A percentile compares a stretch with the other conserved stretches of the same genome.
Evolutionary conservation across 2,329 filamentous ascomycete genomes (phyloP).

Genomic region (Metarhizium anisopliae): DNA sequence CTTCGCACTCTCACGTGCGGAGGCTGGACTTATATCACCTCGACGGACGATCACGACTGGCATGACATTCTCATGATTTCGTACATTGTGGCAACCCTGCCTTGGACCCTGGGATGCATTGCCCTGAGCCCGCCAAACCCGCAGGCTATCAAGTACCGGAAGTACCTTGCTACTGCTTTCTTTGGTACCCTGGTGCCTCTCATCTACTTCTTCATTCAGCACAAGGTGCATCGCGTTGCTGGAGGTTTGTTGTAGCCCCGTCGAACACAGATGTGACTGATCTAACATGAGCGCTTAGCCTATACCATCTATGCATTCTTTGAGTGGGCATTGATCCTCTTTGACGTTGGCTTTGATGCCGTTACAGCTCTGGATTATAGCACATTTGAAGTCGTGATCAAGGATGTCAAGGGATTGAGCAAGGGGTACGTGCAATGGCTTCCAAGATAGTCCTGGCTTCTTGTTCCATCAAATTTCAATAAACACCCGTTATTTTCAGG

Average conservation of each 20-base stretch:
- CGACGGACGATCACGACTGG: slow-evolving; percentile 96
- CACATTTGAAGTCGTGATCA: slow-evolving; percentile 77
- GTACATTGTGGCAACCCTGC: slow-evolving; percentile 86
- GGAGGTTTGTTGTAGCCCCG: slow-evolving; percentile 58
- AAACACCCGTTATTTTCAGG: slow-evolving; percentile 18
- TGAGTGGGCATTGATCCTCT: slow-evolving; percentile 90
- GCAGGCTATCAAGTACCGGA: slow-evolving; percentile 77
- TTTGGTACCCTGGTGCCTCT: slow-evolving; percentile 85
- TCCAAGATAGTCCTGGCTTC: slow-evolving; percentile 60
- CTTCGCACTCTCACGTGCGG: slow-evolving; percentile 90
- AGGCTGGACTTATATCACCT: slow-evolving; percentile 97
- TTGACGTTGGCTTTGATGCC: slow-evolving; percentile 94
- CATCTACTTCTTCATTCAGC: slow-evolving; percentile 96
- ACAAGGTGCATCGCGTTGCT: slow-evolving; percentile 89
- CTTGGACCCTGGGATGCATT: slow-evolving; percentile 90
- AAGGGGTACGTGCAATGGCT: slow-evolving; percentile 99
- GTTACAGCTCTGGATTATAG: slow-evolving; percentile 89
- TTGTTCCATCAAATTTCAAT: slow-evolving; percentile 23
- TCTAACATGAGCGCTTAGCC: slow-evolving; percentile 43
- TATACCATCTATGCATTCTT: slow-evolving; percentile 98
- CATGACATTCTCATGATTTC: slow-evolving; percentile 99
- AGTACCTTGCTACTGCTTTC: slow-evolving; percentile 73
- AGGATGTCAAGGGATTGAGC: slow-evolving; percentile 80
- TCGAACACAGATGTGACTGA: background rate
- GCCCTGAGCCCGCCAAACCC: slow-evolving; percentile 79